Base-by-base conservation (phyloP, 305 asterid species). In the Fraxinus angustifolia region DNA sequence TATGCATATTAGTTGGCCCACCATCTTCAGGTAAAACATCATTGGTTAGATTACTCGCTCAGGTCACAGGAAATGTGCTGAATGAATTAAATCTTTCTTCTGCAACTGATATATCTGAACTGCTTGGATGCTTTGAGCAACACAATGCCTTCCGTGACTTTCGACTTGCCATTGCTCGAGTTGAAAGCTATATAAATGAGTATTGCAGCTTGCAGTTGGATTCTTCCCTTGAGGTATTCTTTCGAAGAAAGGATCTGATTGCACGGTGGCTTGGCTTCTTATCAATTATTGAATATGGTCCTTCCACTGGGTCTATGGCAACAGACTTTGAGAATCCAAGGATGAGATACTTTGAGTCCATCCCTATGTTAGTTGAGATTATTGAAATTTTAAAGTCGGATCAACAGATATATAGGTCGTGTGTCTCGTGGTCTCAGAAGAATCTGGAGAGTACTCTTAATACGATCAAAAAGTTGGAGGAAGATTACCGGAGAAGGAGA, bases 111-210 rank as follows among this genome's bases (percentile, higher is more conserved):
- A 89, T 92, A 88, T 96, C 99, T 77, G 99, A 96, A 77, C 88
- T 96, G 70, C 97, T 94, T 84, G 99, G 99, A 87, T 93, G 94
- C 88, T 96, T 96, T 91, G 99, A 96, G 92, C 99, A 96, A 88
- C 87, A 91, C 80, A 91, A 91, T 82, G 91, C 94, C 82, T 89
- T 93, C 76, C 95, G 97, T 60, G 92, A 90, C 89, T 94, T 87
- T 91, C 92, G 88, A 77, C 88, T 87, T 21, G 90, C 87, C 83
- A 87, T 94, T 74, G 82, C 92, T 81, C 90, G 67, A 85, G 95
- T 96, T 82, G 96, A 92, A 88, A 85, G 92, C 68, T 90, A 90
- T 82, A 80, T 96, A 82, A 91, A 90, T 6, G 98, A 93, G 87
- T 96, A 92, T 81, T 88, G 87, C 87, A 89, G 90, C 88, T 86